phyloP scores from a whole-genome alignment of 495 filamentous ascomycete species.

The Penicillium taxi region DNA sequence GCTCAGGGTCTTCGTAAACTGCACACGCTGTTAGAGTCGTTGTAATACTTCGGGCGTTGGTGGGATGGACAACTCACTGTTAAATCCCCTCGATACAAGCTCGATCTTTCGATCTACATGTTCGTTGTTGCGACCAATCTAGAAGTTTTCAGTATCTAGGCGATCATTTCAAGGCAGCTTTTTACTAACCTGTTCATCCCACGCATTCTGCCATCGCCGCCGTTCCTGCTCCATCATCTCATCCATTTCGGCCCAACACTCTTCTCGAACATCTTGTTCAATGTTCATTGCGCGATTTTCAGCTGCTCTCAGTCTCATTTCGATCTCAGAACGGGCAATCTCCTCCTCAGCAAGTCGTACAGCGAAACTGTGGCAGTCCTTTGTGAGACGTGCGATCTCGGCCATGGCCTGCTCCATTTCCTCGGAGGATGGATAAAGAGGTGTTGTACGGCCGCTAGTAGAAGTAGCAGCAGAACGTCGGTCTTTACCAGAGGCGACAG shows the following conservation, averaged over 20 bases:
- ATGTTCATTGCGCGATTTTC: constrained; percentile 63
- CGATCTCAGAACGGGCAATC: constrained; percentile 45
- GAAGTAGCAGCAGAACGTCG: no score
- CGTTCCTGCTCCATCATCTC: constrained; percentile 62
- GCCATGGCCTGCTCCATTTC: constrained; percentile 69
- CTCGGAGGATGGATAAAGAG: constrained; percentile 45
- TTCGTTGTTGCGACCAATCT: constrained; percentile 58
- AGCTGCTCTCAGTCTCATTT: constrained; percentile 47
- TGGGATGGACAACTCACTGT: constrained; percentile 29
- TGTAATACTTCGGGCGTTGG: neutral
- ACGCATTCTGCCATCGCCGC: constrained; percentile 63
- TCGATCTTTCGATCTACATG: constrained; percentile 89
- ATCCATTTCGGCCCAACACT: constrained; percentile 83
- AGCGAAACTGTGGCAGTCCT: constrained; percentile 60
- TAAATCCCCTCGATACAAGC: constrained; percentile 64
- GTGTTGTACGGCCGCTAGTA: constrained; percentile 41
- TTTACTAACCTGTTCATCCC: constrained; percentile 59
- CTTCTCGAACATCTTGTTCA: constrained; percentile 83
- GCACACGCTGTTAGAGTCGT: constrained; percentile 8
- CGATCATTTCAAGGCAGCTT: no score
- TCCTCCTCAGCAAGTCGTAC: constrained; percentile 56
- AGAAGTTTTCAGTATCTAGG: constrained; percentile 13
- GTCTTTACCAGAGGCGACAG: constrained; percentile 29
- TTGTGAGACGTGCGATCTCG: constrained; percentile 65
- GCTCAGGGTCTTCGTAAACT: constrained; percentile 44